Base-by-base conservation (phyloP, 2,329 filamentous ascomycete genomes). In the Fusarium cicatricum region DNA sequence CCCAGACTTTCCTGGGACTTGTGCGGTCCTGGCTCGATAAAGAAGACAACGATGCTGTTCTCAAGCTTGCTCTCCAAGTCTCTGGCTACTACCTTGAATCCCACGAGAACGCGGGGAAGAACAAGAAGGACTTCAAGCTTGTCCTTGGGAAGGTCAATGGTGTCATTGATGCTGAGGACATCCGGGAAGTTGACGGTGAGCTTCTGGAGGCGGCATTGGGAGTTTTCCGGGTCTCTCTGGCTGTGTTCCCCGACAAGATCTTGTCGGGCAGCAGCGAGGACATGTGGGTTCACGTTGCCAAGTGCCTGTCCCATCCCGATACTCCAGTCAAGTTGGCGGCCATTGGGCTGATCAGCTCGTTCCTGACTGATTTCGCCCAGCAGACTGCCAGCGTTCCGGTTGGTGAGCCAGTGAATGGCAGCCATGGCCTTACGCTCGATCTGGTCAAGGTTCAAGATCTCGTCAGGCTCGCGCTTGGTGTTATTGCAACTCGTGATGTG, bases 41-140 rank as follows among this genome's bases (percentile, higher is more conserved):
- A 66, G 85, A 87, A 8, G 87, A 89, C 10, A 93, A 96, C 61
- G 70, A 83, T 14, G 80, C 88, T 0, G 84, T 97, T 21, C 81
- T 88, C 43, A 85, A 87, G 55, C 84, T 94, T 17, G 90, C 89
- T 1, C 80, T 97, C 47, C 90, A 95, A 71, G 86, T 90, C 26
- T 97, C 93, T 77, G 84, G 87, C 1, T 86, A 95, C 44, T 96
- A 94, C 73, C 90, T 97, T 53, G 90, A 95, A 55, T 84, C 84
- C 0, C 82, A 83, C 29, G 85, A 85, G 32, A 78, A 83, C 4
- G 79, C 78, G 2, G 71, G 80, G 9, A 86, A 85, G 55, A 87
- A 87, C 55, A 82, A 84, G 55, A 89, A 89, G 66, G 90, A 96
- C 67, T 77, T 90, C 11, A 79, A 81, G 11, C 82, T 86, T 31